Evolutionary conservation across 1,139 yeast species (phyloP), one percentile per base, ranked within the genome.

Genomic region (Suhomyces anneliseae): DNA sequence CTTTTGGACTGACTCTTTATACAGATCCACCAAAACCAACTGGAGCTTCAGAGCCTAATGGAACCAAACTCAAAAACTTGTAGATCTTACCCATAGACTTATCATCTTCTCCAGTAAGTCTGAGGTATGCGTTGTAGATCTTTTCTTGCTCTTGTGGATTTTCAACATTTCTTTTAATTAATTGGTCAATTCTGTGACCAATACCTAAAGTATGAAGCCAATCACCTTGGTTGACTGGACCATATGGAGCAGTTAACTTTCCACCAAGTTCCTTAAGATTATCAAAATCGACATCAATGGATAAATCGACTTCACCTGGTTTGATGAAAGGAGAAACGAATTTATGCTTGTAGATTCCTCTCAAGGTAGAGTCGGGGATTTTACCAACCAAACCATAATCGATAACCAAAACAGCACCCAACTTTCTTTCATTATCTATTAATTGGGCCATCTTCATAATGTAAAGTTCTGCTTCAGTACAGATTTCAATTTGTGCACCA

Each of bases 271-370:
- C 58, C 31, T 68, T 70, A 46, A 86, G 65, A 10, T 84, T 85
- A 39, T 72, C 76, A 58, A 89, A 89, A 62, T 89, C 96, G 10
- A 89, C 96, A 59, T 89, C 95, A 1, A 87, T 84, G 0, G 96
- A 87, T 40, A 89, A 72, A 66, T 89, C 96, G 4, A 87, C 92
- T 39, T 82, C 81, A 4, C 96, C 96, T 0, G 95, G 95, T 29
- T 73, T 72, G 31, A 66, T 72, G 53, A 87, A 85, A 1, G 96
- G 96, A n/a, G 85, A 81, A 1, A 87, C 93, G 56, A 89, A 78
- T 56, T 81, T 78, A 62, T 89, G 96, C 56, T 82, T 71, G 55
- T 80, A 77, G 50, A 89, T 88, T 0, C 90, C 96, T 40, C 96
- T 73, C 37, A 89, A 70, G 0, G 92, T 75, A 57, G 84, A 83